Percentiles rank a stretch among this genome's conserved stretches.
phyloP scores from a whole-genome alignment of 768 basidiomycete species.

The Kondoa subrosea region DNA sequence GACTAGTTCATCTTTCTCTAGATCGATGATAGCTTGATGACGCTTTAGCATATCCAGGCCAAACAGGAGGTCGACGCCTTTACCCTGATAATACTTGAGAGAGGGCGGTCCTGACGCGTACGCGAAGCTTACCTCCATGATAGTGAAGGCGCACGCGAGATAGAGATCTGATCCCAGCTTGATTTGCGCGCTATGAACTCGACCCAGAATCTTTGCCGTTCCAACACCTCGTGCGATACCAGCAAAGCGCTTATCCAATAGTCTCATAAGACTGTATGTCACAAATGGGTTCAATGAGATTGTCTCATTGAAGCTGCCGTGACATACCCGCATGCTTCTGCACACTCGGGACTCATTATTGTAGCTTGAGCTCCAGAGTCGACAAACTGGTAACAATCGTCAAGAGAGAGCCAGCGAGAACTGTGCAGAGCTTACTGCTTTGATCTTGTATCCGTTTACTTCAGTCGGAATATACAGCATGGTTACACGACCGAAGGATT shows the following conservation, averaged over 20 bases:
- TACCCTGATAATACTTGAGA: constrained; percentile 42
- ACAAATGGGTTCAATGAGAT: neutral
- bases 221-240: constrained; percentile 90
- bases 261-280: constrained; percentile 61
- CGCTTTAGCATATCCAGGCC: constrained; percentile 99
- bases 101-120: too few relatives aligned
- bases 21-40: constrained; percentile 88
- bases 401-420: neutral
- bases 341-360: constrained; percentile 90
- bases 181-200: constrained; percentile 83
- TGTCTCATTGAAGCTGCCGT: neutral
- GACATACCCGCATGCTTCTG: constrained; percentile 69
- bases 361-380: constrained; percentile 95
- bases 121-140: constrained; percentile 87
- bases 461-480: constrained; percentile 95
- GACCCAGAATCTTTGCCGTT: constrained; percentile 79
- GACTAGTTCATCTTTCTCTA: constrained; percentile 71
- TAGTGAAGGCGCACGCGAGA: constrained; percentile 79
- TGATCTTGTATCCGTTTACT: constrained; percentile 74
- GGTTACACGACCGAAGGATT: constrained; percentile 78
- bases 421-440: constrained; percentile 38
- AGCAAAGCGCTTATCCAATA: constrained; percentile 67
- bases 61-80: constrained; percentile 82
- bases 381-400: constrained; percentile 43
- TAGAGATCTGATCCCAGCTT: constrained; percentile 58